Percentiles rank a stretch among this genome's conserved stretches.
Evolutionary conservation across 768 basidiomycete species (phyloP).

Genomic region (Lentinus tigrinus): DNA sequence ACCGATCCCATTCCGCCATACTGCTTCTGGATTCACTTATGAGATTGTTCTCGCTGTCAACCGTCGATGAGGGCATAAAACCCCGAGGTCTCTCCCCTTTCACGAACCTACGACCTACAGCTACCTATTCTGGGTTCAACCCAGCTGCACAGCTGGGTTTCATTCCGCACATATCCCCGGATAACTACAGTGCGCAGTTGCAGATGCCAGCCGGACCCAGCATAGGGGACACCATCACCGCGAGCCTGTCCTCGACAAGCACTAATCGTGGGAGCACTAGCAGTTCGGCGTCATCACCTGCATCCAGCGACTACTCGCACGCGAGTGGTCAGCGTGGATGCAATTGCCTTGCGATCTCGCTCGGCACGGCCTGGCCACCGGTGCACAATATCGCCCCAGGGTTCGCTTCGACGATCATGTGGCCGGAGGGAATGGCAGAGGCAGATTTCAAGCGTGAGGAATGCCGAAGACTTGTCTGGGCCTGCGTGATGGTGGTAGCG

Average conservation of each 20-base stretch:
- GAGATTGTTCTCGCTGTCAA: slow-evolving; percentile 36
- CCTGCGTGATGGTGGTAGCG: slow-evolving; percentile 41
- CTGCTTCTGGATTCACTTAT: slow-evolving; percentile 13
- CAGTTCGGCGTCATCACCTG: background rate
- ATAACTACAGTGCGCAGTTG: background rate
- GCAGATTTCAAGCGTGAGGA: slow-evolving; percentile 14
- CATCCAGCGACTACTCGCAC: background rate
- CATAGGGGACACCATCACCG: no score
- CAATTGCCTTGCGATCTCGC: slow-evolving; percentile 1
- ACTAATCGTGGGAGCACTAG: no score
- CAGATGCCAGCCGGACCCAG: no score
- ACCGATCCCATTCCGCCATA: slow-evolving; percentile 6
- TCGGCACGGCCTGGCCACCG: slow-evolving; percentile 7
- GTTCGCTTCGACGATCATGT: slow-evolving; percentile 11
- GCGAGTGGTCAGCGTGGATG: background rate
- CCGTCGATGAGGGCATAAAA: slow-evolving; percentile 34
- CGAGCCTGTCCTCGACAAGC: no score
- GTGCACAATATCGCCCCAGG: slow-evolving; percentile 10
- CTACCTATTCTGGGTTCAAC: background rate
- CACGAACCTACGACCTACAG: background rate
- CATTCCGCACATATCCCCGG: background rate
- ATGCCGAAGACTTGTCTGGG: slow-evolving; percentile 11
- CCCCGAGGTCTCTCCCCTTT: slow-evolving; percentile 42
- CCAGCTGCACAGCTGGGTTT: background rate
- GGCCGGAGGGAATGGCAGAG: slow-evolving; percentile 10